Conservation (phyloP, 345 rosid species). For the Punica granatum region DNA sequence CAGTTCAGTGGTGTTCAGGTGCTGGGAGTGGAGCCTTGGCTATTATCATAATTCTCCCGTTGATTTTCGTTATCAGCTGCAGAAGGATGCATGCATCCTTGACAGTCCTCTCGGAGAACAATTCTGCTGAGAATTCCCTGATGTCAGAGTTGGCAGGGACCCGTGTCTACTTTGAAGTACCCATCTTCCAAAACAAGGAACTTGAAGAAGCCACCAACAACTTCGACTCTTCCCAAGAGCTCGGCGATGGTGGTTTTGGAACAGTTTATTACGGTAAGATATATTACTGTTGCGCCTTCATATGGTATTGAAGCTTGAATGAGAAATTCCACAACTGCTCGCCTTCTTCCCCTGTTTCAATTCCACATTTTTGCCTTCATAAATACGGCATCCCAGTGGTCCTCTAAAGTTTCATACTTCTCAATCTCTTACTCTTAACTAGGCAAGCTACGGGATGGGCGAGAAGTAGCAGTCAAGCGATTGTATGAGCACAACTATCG, state of each 20-base stretch:
- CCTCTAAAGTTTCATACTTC: slow-evolving; percentile 46
- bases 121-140: slow-evolving; percentile 10
- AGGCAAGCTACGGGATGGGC: slow-evolving; percentile 25
- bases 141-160: slow-evolving; percentile 18
- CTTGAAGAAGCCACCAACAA: slow-evolving; percentile 55
- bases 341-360: too few species aligned
- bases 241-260: slow-evolving; percentile 79
- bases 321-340: too few species aligned
- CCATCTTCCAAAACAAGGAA: slow-evolving; percentile 47
- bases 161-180: slow-evolving; percentile 30
- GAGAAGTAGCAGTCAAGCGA: slow-evolving; percentile 33
- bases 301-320: too few species aligned
- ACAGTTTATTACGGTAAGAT: slow-evolving; percentile 43
- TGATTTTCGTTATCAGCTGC: slow-evolving; percentile 12
- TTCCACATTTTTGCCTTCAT: slow-evolving; percentile 40
- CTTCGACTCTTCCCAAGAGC: slow-evolving; percentile 34
- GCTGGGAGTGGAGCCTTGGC: slow-evolving; percentile 31
- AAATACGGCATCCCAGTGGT: slow-evolving; percentile 39
- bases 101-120: slow-evolving; percentile 16
- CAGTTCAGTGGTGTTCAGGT: slow-evolving; percentile 13
- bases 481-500: slow-evolving; percentile 18
- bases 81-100: slow-evolving; percentile 18
- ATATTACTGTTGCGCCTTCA: neutral
- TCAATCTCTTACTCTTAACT: slow-evolving; percentile 39
- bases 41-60: slow-evolving; percentile 14